Base-by-base conservation (phyloP, 257 asterid species). In the Przewalskia tangutica region DNA sequence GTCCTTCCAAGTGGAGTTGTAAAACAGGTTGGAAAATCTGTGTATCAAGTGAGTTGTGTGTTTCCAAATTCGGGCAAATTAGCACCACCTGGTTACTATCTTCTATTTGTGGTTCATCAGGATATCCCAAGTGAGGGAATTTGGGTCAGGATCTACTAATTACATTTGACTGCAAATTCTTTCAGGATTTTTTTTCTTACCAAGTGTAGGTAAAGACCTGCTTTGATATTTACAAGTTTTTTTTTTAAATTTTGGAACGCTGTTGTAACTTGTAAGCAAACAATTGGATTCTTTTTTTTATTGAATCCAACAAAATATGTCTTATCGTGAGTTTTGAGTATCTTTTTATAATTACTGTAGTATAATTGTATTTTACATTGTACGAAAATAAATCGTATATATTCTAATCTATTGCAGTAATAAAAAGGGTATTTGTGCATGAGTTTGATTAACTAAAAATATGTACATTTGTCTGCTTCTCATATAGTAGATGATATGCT, bases 111-210 rank as follows among this genome's bases (percentile, higher is more conserved):
- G 65, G 83, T 65, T 50, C 83, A 81, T 81, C 76, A 81, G 2
- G 88, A 79, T 2, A 79, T 89, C 50, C 92, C 92, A 3, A 85
- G 90, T 6, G 70, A 71, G 18, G 91, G 89, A n/a, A 87, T 87
- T 84, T 89, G 91, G 91, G 82, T 87, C 13, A 86, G 84, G 7
- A 73, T 89, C 48, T 83, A 55, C 62, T 86, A 77, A 13, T 50
- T 50, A 20, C 4, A 1, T 48, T 48, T 73, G 54, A 20, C 13
- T 12, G 7, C 58, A 55, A 4, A 7, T 38, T 38, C 17, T 16
- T 66, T 36, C 71, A 32, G 23, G 48, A 38, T 38, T 38, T 66
- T 3, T 0, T 36, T 66, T 67, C 27, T 36, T 67, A 67, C 8
- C 44, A 66, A 36, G 75, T 13, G 75, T 67, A 8, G 16, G 54